Evolutionary conservation across 73 alveolate species (phyloP), one percentile per base, ranked within the genome.

Genomic region (Paramecium sexaurelia): DNA sequence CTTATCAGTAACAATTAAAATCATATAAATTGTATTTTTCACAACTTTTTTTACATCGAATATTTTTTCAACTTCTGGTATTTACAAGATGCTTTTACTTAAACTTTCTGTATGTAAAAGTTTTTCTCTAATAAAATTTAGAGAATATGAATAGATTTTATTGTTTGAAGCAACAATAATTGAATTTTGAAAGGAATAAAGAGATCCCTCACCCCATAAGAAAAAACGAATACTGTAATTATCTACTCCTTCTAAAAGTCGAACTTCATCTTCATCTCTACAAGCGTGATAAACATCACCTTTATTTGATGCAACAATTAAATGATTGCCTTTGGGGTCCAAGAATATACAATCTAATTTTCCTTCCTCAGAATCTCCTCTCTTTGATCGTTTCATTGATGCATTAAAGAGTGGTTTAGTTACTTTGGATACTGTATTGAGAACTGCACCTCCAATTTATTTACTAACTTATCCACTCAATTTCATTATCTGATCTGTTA

Each of bases 271-370:
- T 75, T 36, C 69, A 8, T 36, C 24, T 24, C 24, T 5, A 24
- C 41, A 26, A 75, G 40, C 68, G 27, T 75, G 85, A 35, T 24
- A 2, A 32, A 20, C 37, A 19, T 75, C 89, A 7, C 89, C 89
- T 37, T 75, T 3, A 35, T 75, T 37, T 39, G 89, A 75, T 5
- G 39, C 17, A 19, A 39, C 51, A 37, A 39, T 24, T 0, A 75
- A 15, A 19, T 39, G 89, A 19, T 29, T 75, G 19, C 69, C 71
- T 75, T 32, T 75, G 2, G 73, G 89, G 17, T 75, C 73, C 41
- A 75, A 9, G 43, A 75, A 75, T 5, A 69, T 75, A 5, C 29
- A 3, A 40, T 39, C 71, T 22, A 75, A 39, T 43, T 40, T 75
- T 11, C 43, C 29, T 24, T 75, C 67, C 5, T 41, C 69, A 27